A percentile compares a stretch with the other conserved stretches of the same genome.
Conservation (phyloP, 108 stramenopile species). For the Pseudonitzschia multiseries region DNA sequence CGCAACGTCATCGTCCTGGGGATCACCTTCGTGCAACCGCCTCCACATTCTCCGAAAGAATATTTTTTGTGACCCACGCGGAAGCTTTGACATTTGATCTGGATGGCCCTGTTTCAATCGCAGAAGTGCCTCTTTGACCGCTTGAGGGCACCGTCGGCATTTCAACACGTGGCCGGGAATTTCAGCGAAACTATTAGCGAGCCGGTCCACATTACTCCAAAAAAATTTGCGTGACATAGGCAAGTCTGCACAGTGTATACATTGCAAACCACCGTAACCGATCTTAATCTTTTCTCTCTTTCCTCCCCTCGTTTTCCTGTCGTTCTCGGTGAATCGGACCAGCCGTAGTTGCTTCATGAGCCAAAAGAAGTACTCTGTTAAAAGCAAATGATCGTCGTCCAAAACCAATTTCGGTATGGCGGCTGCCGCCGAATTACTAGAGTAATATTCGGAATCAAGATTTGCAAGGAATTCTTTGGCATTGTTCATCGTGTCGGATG, state of each 20-base stretch:
- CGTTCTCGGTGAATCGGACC: slow-evolving; percentile 79
- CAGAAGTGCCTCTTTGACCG: slow-evolving; percentile 66
- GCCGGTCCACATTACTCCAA: slow-evolving; percentile 85
- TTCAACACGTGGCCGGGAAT: slow-evolving; percentile 85
- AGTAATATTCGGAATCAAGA: slow-evolving; percentile 28
- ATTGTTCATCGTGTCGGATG: neutral
- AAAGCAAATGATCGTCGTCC: slow-evolving; percentile 58
- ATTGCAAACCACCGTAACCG: slow-evolving; percentile 87
- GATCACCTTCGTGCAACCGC: slow-evolving; percentile 72
- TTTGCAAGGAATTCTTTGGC: slow-evolving; percentile 15
- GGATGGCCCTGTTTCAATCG: slow-evolving; percentile 70
- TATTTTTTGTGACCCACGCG: slow-evolving; percentile 87
- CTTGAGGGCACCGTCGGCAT: slow-evolving; percentile 69
- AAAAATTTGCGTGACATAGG: slow-evolving; percentile 82
- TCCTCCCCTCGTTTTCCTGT: slow-evolving; percentile 88
- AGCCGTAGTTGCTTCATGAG: slow-evolving; percentile 85
- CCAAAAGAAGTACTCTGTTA: slow-evolving; percentile 86
- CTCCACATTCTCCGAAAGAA: slow-evolving; percentile 89
- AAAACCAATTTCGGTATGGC: slow-evolving; percentile 38
- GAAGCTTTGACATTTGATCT: slow-evolving; percentile 74
- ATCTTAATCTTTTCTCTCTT: slow-evolving; percentile 82
- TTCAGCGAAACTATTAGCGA: slow-evolving; percentile 90
- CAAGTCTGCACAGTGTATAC: slow-evolving; percentile 68
- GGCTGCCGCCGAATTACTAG: slow-evolving; percentile 16
- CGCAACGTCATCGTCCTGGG: slow-evolving; percentile 7